These are phyloP conservation scores for Notholithocarpus densiflorus DNA, from an alignment of 306 rosid genomes.

Conservation along the genomic window DNA sequence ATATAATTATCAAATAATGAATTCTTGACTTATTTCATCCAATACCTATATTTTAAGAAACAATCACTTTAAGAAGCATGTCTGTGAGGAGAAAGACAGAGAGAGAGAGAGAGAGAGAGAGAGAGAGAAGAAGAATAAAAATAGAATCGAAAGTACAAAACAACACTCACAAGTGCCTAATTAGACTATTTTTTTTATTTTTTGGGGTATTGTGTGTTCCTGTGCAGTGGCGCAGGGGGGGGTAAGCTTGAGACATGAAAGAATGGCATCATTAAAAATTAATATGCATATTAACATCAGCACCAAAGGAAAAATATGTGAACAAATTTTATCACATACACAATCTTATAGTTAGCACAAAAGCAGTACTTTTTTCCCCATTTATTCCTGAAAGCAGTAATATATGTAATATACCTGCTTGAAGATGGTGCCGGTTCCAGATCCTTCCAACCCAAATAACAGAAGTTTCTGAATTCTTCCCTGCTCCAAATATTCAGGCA, in stretches of 20 bases:
- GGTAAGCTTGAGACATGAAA: not conserved
- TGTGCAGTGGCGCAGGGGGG: too few species aligned
- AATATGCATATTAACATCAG: not conserved
- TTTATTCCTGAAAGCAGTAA: conserved; percentile 7
- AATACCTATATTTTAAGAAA: too few species aligned
- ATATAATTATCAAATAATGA: too few species aligned
- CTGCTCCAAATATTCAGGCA: conserved; percentile 71
- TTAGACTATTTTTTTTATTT: too few species aligned
- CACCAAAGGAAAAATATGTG: not conserved
- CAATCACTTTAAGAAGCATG: too few species aligned
- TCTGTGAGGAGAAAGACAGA: too few species aligned
- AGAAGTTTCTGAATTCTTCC: conserved; percentile 78
- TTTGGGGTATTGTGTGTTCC: too few species aligned
- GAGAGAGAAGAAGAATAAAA: too few species aligned
- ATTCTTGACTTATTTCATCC: too few species aligned
- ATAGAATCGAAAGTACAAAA: too few species aligned
- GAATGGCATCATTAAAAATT: not conserved
- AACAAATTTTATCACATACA: not conserved
- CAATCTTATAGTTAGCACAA: not conserved
- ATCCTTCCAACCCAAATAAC: conserved; percentile 84
- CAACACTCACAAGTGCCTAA: too few species aligned
- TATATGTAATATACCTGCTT: conserved; percentile 56
- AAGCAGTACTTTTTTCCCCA: not conserved
- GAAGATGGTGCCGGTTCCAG: conserved; percentile 87
- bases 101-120: too few species aligned